Percentiles rank a stretch among this genome's conserved stretches.
Evolutionary conservation across 306 rosid genomes (phyloP).

Genomic region (Prunus davidiana): DNA sequence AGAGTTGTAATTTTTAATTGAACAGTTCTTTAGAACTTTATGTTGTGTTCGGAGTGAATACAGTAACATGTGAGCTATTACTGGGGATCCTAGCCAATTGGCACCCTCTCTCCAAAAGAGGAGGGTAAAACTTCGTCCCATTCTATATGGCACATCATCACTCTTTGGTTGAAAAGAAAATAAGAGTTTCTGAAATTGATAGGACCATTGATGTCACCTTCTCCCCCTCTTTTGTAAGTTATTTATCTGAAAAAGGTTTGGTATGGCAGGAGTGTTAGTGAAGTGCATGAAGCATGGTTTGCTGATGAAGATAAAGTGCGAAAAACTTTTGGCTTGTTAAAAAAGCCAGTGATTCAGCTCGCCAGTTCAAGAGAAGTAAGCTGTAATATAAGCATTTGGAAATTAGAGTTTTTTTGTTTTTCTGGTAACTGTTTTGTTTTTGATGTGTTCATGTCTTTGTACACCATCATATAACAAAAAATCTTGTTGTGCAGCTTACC

Average conservation of each 20-base stretch:
- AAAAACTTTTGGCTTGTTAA: slow-evolving; percentile 46
- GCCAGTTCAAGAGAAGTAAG: slow-evolving; percentile 44
- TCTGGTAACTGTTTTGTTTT: not conserved
- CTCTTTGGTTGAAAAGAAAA: not conserved
- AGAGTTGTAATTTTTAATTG: not conserved
- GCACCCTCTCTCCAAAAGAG: not conserved
- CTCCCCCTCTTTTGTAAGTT: not conserved
- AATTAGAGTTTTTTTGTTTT: not conserved
- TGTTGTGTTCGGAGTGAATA: not conserved
- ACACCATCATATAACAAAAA: not conserved
- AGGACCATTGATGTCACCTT: not conserved
- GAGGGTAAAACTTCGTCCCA: not conserved
- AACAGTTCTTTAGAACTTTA: not conserved
- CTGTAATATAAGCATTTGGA: not conserved
- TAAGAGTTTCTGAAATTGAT: not conserved
- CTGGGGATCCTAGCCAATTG: not conserved
- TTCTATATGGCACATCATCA: not conserved
- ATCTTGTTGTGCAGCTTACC: slow-evolving; percentile 34
- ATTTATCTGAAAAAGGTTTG: not conserved
- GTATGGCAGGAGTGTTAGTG: slow-evolving; percentile 46
- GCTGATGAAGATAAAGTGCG: slow-evolving; percentile 62
- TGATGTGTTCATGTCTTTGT: not conserved
- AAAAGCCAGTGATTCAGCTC: slow-evolving; percentile 31
- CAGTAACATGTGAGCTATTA: not conserved
- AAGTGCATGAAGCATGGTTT: slow-evolving; percentile 68